Percentiles rank a stretch among this genome's conserved stretches.
Conservation (phyloP, 192 early-diverging fungal species). For the Backusella westeae region DNA sequence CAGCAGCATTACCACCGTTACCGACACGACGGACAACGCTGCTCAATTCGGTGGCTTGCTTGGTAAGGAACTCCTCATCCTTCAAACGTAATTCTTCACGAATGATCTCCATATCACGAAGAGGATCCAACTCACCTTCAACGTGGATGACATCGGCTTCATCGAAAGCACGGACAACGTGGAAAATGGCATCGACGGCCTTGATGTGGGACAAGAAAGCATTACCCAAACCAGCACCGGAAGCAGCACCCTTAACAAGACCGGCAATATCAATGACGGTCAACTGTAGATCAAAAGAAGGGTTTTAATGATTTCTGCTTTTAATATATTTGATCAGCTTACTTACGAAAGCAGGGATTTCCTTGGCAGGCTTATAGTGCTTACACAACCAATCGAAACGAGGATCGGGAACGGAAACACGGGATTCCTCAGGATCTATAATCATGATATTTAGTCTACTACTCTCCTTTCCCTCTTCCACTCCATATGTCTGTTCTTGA, state of each 20-base stretch:
- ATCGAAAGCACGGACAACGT: slow-evolving; percentile 86
- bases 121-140: slow-evolving; percentile 85
- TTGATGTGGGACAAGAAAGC: slow-evolving; percentile 93
- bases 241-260: slow-evolving; percentile 87
- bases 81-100: slow-evolving; percentile 93
- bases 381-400: slow-evolving; percentile 82
- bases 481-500: too few relatives aligned
- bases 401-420: slow-evolving; percentile 87
- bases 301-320: neutral
- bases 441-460: slow-evolving; percentile 5
- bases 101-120: slow-evolving; percentile 93
- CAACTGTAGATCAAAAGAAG: slow-evolving; percentile 42
- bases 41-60: slow-evolving; percentile 66
- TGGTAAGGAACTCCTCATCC: slow-evolving; percentile 79
- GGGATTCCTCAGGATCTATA: slow-evolving; percentile 85
- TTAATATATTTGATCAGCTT: slow-evolving; percentile 31
- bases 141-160: slow-evolving; percentile 95
- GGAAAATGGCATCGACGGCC: slow-evolving; percentile 83
- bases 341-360: slow-evolving; percentile 60
- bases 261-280: slow-evolving; percentile 98
- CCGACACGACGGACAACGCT: slow-evolving; percentile 72
- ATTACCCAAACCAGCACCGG: slow-evolving; percentile 84
- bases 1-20: slow-evolving; percentile 73
- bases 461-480: too few relatives aligned
- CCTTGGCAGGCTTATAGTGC: slow-evolving; percentile 64